Evolutionary conservation across 2,329 filamentous ascomycete genomes (phyloP), one percentile per base, ranked within the genome.

Genomic region (Elsinoe batatas): DNA sequence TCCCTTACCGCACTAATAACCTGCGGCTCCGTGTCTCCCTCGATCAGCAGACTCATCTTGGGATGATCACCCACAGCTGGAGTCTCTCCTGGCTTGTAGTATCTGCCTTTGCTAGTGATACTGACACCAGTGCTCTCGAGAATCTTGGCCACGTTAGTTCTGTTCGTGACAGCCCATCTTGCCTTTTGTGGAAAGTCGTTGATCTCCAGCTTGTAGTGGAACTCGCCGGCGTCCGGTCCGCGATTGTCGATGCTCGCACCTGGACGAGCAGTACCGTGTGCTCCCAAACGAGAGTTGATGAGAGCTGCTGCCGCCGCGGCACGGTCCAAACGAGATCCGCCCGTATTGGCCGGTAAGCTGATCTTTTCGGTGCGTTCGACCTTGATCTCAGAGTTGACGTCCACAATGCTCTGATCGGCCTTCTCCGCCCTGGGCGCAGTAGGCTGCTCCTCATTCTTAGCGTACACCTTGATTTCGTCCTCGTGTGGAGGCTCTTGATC

Each of bases 101-200:
- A 97, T 59, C 80, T 93, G 62, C 93, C 93, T 75, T 98, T 98
- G 43, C 90, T 96, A 0, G 93, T 98, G 69, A 98, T 98, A 5
- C 89, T 95, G 1, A 91, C 95, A 38, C 90, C 91, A 0, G 91
- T 96, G 8, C 88, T 82, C 67, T 98, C 93, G 61, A 98, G 79
- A 63, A 98, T 96, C 77, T 97, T 98, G 63, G 91, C 91, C 57
- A 98, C 93, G 66, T 98, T 98, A 35, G 93, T 97, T 61, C 93
- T 83, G 70, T 98, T 98, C 37, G 93, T 98, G 73, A 98, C 93
- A 10, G 90, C 91, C 93, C 93, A 98, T 64, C 93, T 83, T 61
- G 93, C 93, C 77, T 96, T 97, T 70, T 98, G 93, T 33, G 93
- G 93, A 72, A 97, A 97, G 72, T 98, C 93, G 71, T 98, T 98